Conservation (phyloP, 495 filamentous ascomycete species). For the Penicillium macrosclerotiorum region DNA sequence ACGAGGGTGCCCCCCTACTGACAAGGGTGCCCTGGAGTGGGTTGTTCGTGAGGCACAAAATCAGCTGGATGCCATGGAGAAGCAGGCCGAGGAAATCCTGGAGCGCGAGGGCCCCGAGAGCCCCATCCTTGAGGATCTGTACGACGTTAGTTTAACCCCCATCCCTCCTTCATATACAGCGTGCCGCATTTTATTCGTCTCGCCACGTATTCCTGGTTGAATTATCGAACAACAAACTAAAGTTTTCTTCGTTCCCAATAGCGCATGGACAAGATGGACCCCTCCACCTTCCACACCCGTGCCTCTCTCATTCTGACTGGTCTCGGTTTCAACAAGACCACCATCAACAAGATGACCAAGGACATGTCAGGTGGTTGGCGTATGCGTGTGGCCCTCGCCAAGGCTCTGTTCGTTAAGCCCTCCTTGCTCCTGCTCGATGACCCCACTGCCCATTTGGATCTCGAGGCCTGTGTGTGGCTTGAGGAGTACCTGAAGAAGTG, state of each 20-base stretch:
- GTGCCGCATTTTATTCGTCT: too few relatives aligned
- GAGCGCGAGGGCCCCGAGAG: constrained; percentile 90
- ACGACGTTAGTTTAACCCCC: constrained; percentile 73
- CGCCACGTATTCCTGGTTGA: too few relatives aligned
- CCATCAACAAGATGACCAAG: constrained; percentile 98
- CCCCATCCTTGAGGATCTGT: constrained; percentile 88
- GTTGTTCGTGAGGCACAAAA: constrained; percentile 93
- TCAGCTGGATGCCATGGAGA: constrained; percentile 87
- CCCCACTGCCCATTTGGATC: constrained; percentile 97
- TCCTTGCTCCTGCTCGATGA: constrained; percentile 95
- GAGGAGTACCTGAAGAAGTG: constrained; percentile 99
- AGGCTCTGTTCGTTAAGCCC: constrained; percentile 98
- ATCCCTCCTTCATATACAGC: too few relatives aligned
- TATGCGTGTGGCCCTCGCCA: constrained; percentile 97
- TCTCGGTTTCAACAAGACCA: constrained; percentile 97
- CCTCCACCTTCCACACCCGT: constrained; percentile 97
- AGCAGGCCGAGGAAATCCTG: constrained; percentile 81
- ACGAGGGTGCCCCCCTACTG: constrained; percentile 91
- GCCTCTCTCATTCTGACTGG: constrained; percentile 95
- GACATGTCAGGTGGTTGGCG: constrained; percentile 99
- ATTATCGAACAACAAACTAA: too few relatives aligned
- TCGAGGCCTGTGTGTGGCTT: constrained; percentile 99
- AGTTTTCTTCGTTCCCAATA: too few relatives aligned
- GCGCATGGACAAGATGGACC: constrained; percentile 99
- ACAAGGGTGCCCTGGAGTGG: constrained; percentile 92